A percentile compares a stretch with the other conserved stretches of the same genome.
Conservation (phyloP, 75 land plant genomes). For the Adiantum capillusveneris region DNA sequence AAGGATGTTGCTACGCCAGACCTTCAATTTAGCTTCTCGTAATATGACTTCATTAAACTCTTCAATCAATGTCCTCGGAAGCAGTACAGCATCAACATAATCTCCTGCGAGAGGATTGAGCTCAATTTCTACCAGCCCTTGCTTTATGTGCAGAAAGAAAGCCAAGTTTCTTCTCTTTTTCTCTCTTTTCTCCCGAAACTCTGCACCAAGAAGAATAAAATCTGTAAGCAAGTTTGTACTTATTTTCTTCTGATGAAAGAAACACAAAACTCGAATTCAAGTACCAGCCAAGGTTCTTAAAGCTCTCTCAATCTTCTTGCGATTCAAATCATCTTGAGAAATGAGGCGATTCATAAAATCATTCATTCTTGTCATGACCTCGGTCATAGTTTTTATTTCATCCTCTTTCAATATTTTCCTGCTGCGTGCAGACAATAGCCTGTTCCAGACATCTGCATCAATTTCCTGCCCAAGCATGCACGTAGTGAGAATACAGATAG, state of each 20-base stretch:
- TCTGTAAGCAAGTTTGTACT: background rate
- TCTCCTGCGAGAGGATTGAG: conserved; percentile 26
- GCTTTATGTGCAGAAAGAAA: conserved; percentile 13
- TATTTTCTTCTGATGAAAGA: background rate
- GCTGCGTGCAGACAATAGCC: conserved; percentile 14
- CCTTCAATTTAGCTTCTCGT: conserved; percentile 29
- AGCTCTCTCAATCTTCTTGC: conserved; percentile 19
- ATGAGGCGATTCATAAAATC: conserved; percentile 16
- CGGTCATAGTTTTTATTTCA: conserved; percentile 7
- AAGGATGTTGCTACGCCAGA: no score
- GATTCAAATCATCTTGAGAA: conserved; percentile 16
- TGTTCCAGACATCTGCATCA: conserved; percentile 19
- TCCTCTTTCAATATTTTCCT: conserved; percentile 28
- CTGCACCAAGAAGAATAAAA: conserved; percentile 1
- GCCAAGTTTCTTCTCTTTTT: conserved; percentile 20
- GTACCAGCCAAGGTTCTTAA: conserved; percentile 19
- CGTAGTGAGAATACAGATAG: no score
- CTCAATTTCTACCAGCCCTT: conserved; percentile 22
- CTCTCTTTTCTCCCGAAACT: conserved; percentile 25
- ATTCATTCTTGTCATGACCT: conserved; percentile 17
- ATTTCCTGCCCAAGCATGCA: conserved; percentile 33
- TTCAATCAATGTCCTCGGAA: conserved; percentile 18
- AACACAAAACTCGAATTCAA: background rate
- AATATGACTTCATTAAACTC: conserved; percentile 26
- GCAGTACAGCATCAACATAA: conserved; percentile 18